Evolutionary conservation across 1,284 basidiomycete genomes (phyloP), one percentile per base, ranked within the genome.

Genomic region (Inonotus hispidus): DNA sequence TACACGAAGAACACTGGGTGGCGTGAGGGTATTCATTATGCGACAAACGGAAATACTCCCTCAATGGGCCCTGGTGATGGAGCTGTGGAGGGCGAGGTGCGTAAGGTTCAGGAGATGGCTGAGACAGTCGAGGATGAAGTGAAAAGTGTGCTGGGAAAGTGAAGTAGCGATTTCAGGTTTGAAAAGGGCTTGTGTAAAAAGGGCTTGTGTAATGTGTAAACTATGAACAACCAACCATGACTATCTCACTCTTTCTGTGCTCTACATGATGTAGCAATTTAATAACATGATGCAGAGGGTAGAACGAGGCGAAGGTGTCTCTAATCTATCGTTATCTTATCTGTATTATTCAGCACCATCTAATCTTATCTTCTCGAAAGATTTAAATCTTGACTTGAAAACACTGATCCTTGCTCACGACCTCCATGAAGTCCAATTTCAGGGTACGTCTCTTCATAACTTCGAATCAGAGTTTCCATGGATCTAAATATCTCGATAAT

Each of bases 381-480:
- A 32, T 32, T 32, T n/a, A n/a, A n/a, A n/a, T n/a, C n/a, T 32
- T 32, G 4, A 32, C 32, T 32, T 3, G 8, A 32, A 32, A 32
- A 32, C 4, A 32, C 32, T 8, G 8, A 32, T 8, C 8, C 8
- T 8, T 3, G 8, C 32, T 32, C 32, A 32, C n/a, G n/a, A 49
- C 47, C 16, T 54, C 57, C 45, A 77, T 77, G 75, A 77, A 76
- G 68, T 68, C 75, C 5, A 75, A 76, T 63, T 76, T 72, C 70
- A 76, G 78, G 72, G 79, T 75, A 53, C 56, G 69, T 47, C 11
- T 47, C 23, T n/a, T 23, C 13, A 14, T 23, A 14, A 38, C 10
- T 1, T 58, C 21, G n/a, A 11, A 32, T 11, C 16, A n/a, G 35
- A 2, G 32, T 3, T 32, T 8, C 3, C 8, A 37, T 27, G 19